These are phyloP conservation scores for Brassica juncea DNA, from an alignment of 345 rosid species.

Conservation along the genomic window DNA sequence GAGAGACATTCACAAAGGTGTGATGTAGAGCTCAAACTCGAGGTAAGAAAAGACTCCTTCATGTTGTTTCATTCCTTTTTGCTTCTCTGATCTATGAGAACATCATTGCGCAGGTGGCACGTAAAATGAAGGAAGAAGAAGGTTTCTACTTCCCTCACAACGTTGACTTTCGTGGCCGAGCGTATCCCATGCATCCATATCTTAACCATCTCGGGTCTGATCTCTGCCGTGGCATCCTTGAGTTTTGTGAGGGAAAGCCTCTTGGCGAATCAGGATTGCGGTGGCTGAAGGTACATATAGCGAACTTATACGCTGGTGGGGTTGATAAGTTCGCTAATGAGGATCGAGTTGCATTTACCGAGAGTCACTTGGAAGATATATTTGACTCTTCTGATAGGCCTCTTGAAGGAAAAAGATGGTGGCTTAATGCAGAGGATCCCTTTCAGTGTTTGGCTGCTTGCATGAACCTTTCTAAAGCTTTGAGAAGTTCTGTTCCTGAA, in stretches of 20 bases:
- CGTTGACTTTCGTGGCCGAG: neutral
- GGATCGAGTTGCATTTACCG: neutral
- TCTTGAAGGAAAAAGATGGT: neutral
- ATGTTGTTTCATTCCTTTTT: neutral
- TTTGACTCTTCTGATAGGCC: neutral
- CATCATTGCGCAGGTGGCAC: neutral
- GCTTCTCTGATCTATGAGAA: neutral
- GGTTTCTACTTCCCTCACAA: slow-evolving; percentile 5
- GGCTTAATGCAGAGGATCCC: neutral
- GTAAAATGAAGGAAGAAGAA: neutral
- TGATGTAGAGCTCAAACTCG: slow-evolving; percentile 1
- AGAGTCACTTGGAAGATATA: neutral
- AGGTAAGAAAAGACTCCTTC: neutral
- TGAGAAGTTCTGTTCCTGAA: neutral
- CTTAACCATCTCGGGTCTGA: neutral
- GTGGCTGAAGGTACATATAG: neutral
- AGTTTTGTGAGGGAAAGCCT: neutral
- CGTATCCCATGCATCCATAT: slow-evolving; percentile 1
- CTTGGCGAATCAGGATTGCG: neutral
- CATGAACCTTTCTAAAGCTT: neutral
- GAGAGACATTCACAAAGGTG: slow-evolving; percentile 3
- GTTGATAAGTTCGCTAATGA: neutral
- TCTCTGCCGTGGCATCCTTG: neutral
- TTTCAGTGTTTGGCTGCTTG: slow-evolving; percentile 1
- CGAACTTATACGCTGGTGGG: neutral